These are phyloP conservation scores for Fennellomyces sp. DNA, from an alignment of 371 early-diverging fungal genomes.

Conservation along the genomic window DNA sequence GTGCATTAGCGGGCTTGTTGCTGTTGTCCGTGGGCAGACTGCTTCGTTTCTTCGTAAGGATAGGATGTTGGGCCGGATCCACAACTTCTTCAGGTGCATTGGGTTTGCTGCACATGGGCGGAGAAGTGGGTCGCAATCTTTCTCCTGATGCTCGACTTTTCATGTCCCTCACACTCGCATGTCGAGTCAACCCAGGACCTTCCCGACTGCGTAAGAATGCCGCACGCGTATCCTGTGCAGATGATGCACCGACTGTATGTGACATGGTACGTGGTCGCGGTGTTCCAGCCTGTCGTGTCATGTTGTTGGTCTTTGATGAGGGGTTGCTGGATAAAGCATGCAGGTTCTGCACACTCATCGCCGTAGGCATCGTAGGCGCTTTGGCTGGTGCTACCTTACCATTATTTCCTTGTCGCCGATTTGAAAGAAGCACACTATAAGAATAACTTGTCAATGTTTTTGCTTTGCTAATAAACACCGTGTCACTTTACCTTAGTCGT, in stretches of 20 bases:
- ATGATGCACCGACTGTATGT: slow-evolving; percentile 11
- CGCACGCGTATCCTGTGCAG: neutral
- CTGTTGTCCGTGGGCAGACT: slow-evolving; percentile 4
- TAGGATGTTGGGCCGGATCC: slow-evolving; percentile 1
- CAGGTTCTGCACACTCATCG: slow-evolving; percentile 17
- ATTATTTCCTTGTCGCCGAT: slow-evolving; percentile 7
- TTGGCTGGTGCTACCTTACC: slow-evolving; percentile 5
- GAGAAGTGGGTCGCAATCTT: neutral
- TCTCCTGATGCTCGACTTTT: neutral
- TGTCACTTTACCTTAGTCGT: slow-evolving; percentile 13
- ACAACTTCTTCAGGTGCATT: neutral
- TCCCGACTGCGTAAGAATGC: neutral
- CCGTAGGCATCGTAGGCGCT: neutral
- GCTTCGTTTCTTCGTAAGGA: slow-evolving; percentile 10
- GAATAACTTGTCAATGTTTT: neutral
- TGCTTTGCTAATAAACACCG: neutral
- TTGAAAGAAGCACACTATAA: slow-evolving; percentile 8
- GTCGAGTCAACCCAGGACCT: neutral
- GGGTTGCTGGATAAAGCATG: slow-evolving; percentile 4
- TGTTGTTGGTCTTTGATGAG: neutral
- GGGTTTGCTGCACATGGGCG: slow-evolving; percentile 5
- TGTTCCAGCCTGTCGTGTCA: neutral
- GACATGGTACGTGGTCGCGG: slow-evolving; percentile 22
- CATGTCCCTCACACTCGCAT: slow-evolving; percentile 4
- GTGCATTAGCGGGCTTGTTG: too few relatives aligned